Base-by-base conservation (phyloP, 345 rosid species). In the Camelina laxa region DNA sequence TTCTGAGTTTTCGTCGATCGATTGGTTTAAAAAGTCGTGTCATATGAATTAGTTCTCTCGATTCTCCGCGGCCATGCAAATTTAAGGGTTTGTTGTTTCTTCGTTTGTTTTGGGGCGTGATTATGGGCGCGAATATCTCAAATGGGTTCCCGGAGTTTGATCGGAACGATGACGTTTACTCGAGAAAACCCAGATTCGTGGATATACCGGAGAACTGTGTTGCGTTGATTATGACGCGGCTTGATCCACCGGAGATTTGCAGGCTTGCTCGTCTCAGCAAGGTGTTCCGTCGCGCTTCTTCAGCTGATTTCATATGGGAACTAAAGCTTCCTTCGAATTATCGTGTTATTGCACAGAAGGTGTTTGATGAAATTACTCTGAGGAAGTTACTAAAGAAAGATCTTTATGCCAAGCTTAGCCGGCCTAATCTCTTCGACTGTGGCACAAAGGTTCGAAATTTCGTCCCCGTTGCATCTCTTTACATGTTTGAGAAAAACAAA, bases 301-400 rank as follows among this genome's bases (percentile, higher is more conserved):
- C 80, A 1, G 93, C 90, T 31, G 87, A 88, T 84, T 86, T 84
- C 65, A 76, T 88, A 14, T 88, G 91, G 93, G 88, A 84, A n/a
- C 51, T 78, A 12, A 88, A 88, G 71, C 57, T 88, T 50, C 93
- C 93, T 54, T 67, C 81, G 41, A 86, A 78, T 56, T 85, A 86
- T 38, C 20, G 12, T 9, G 72, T 69, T 16, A 79, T 86, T 35
- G 77, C 76, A 15, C 81, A 65, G 16, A 72, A 79, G 66, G 87
- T 84, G 70, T 78, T 87, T 8, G 85, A 80, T 22, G 84, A 79
- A 56, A 75, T 64, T 38, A 69, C 80, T 54, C 65, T 74, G 36
- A 64, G 44, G 16, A 78, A 81, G 21, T 36, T 79, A 60, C 42
- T 50, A 1, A 87, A 83, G 82, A 89, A 75, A 69, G 84, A 82